Evolutionary conservation across 2,329 filamentous ascomycete species (phyloP).

Genomic region (Colletotrichum higginsianum): DNA sequence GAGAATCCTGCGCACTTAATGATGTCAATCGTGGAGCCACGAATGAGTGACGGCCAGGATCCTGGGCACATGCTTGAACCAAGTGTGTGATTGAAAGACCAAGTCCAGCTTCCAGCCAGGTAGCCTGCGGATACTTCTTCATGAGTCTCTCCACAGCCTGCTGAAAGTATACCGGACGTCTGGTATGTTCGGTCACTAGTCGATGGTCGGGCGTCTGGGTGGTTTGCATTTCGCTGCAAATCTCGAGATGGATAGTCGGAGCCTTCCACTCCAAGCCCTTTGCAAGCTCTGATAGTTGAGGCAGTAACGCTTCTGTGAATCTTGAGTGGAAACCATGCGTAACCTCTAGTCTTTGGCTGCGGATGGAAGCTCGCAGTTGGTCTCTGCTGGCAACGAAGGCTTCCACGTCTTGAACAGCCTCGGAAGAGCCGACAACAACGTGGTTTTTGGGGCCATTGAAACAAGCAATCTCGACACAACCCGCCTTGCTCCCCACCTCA

Average conservation of each 20-base stretch:
- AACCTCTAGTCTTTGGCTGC: background rate
- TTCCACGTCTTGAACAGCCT: background rate
- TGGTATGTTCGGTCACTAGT: constrained; percentile 49
- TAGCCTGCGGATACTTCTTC: constrained; percentile 41
- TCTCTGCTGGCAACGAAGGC: background rate
- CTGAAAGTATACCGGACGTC: constrained; percentile 53
- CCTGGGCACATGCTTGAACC: constrained; percentile 35
- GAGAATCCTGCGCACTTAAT: constrained; percentile 3
- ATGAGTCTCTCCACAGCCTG: constrained; percentile 49
- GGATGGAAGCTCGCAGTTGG: background rate
- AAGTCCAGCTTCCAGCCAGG: constrained; percentile 54
- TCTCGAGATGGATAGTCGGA: background rate
- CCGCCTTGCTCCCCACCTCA: background rate
- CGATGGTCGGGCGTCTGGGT: constrained; percentile 36
- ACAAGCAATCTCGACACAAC: constrained; percentile 21
- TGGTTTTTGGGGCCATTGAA: constrained; percentile 24
- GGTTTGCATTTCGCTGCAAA: constrained; percentile 32
- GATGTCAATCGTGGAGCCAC: constrained; percentile 36
- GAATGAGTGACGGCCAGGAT: background rate
- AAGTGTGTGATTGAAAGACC: constrained; percentile 52
- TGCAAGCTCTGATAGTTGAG: background rate
- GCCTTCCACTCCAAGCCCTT: background rate
- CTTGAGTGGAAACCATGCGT: constrained; percentile 27
- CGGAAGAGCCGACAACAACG: constrained; percentile 15
- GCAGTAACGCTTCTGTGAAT: background rate